Percentiles rank a stretch among this genome's conserved stretches.
Conservation (phyloP, 805 yeast species). For the Vanderwaltozyma verrucispora region DNA sequence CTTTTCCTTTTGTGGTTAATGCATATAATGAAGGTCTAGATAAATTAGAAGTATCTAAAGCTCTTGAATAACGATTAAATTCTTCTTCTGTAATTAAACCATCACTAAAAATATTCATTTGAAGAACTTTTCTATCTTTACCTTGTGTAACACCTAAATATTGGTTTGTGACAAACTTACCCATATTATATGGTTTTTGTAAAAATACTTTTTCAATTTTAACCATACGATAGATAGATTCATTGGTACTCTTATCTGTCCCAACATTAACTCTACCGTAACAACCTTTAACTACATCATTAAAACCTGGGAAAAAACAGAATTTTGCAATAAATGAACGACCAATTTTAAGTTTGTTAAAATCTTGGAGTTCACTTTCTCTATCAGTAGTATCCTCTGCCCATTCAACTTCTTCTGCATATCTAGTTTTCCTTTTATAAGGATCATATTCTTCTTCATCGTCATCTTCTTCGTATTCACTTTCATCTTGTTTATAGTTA, state of each 20-base stretch:
- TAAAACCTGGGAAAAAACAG: constrained; percentile 76
- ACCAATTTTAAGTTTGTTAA: constrained; percentile 68
- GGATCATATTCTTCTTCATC: constrained; percentile 36
- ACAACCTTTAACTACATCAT: constrained; percentile 56
- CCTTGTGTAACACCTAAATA: constrained; percentile 78
- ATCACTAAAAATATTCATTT: constrained; percentile 74
- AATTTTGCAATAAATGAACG: constrained; percentile 64
- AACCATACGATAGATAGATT: constrained; percentile 72
- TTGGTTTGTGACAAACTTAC: constrained; percentile 41
- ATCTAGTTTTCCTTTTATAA: constrained; percentile 18
- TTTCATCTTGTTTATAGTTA: constrained; percentile 28
- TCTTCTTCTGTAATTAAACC: constrained; percentile 61
- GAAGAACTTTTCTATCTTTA: constrained; percentile 59
- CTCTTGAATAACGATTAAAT: constrained; percentile 54
- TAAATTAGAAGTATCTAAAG: constrained; percentile 45
- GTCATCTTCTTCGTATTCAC: constrained; percentile 31
- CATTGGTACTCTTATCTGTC: constrained; percentile 46
- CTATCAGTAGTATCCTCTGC: constrained; percentile 35
- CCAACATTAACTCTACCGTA: constrained; percentile 82
- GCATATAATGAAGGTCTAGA: constrained; percentile 49
- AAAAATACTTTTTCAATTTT: constrained; percentile 56
- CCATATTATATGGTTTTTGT: constrained; percentile 42
- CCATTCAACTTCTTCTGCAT: constrained; percentile 40
- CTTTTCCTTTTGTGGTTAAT: constrained; percentile 52
- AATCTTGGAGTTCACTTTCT: constrained; percentile 46